These are phyloP conservation scores for Chaetomium olivaceum DNA, from an alignment of 2,329 filamentous ascomycete genomes.

Conservation along the genomic window DNA sequence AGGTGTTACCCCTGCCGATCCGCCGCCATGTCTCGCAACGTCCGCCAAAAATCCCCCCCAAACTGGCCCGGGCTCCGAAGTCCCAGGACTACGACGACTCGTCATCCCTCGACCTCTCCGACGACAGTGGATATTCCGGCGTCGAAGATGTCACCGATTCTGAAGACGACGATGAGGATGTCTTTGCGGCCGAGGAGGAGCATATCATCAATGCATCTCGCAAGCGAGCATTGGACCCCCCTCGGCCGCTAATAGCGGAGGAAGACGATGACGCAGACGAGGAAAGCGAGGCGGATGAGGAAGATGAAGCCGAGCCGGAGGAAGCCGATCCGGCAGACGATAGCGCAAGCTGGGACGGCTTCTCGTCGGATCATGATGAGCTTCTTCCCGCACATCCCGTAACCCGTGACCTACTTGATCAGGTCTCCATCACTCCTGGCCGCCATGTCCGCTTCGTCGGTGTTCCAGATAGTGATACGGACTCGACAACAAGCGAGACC, in stretches of 20 bases:
- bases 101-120: conserved; percentile 60
- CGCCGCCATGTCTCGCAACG: conserved; percentile 54
- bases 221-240: conserved; percentile 45
- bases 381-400: conserved; percentile 37
- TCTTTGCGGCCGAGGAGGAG: conserved; percentile 76
- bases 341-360: conserved; percentile 46
- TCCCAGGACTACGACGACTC: conserved; percentile 55
- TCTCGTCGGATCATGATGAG: conserved; percentile 47
- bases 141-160: conserved; percentile 79
- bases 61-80: conserved; percentile 47
- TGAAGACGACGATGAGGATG: conserved; percentile 75
- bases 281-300: conserved; percentile 36
- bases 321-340: conserved; percentile 56
- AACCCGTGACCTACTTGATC: conserved; percentile 29
- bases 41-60: conserved; percentile 49
- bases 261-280: conserved; percentile 30
- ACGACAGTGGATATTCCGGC: conserved; percentile 71
- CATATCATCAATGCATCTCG: conserved; percentile 60
- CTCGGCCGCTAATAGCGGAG: conserved; percentile 52
- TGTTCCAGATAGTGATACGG: conserved; percentile 67
- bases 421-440: conserved; percentile 39
- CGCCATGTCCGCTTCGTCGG: conserved; percentile 76
- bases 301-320: conserved; percentile 45
- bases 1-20: conserved; percentile 32
- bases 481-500: conserved; percentile 59